Evolutionary conservation across 768 basidiomycete species (phyloP).

Genomic region (Phylloporus sp.): DNA sequence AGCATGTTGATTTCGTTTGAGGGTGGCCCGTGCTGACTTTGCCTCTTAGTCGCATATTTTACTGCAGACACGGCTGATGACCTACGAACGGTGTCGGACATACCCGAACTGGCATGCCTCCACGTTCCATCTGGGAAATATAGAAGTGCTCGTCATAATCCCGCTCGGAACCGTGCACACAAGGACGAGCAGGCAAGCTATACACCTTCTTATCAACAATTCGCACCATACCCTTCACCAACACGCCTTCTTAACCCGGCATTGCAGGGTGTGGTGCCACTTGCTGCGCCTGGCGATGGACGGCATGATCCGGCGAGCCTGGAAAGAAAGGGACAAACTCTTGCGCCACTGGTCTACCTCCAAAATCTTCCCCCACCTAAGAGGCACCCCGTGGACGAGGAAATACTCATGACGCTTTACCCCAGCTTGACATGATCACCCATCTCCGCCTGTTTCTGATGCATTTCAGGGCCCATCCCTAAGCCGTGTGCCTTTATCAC

Average conservation of each 20-base stretch:
- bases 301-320: conserved; percentile 1
- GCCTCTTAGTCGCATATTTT: conserved; percentile 66
- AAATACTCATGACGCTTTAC: conserved; percentile 59
- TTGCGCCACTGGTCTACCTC: conserved; percentile 65
- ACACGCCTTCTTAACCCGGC: conserved; percentile 14
- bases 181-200: conserved; percentile 24
- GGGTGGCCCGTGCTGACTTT: conserved; percentile 3
- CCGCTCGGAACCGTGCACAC: conserved; percentile 37
- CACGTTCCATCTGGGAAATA: conserved; percentile 59
- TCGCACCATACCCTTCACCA: conserved; percentile 31
- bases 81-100: conserved; percentile 57
- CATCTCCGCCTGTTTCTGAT: conserved; percentile 7
- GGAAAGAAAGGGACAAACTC: conserved; percentile 27
- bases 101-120: conserved; percentile 50
- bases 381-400: conserved; percentile 69
- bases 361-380: conserved; percentile 55
- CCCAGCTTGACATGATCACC: conserved; percentile 30
- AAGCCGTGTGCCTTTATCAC: conserved; percentile 1
- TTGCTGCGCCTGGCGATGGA: not conserved
- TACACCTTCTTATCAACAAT: conserved; percentile 21
- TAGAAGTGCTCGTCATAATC: conserved; percentile 58
- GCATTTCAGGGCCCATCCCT: conserved; percentile 8
- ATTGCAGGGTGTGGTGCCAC: conserved; percentile 2
- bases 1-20: conserved; percentile 43
- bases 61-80: conserved; percentile 57